phyloP scores from a whole-genome alignment of 768 basidiomycete genomes.

The Inosperma sp. region DNA sequence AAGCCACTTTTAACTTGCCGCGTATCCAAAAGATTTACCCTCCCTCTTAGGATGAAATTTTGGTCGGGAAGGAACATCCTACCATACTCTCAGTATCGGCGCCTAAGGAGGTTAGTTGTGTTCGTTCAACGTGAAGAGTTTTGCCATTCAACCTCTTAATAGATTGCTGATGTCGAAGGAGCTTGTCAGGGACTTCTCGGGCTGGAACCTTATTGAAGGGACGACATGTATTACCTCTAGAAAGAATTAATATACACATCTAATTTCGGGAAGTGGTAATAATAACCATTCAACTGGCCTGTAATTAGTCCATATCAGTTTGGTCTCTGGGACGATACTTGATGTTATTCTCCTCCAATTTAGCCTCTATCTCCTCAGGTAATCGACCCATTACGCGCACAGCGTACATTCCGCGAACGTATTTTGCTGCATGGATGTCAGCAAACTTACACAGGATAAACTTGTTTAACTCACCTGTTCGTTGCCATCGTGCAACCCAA shows the following conservation, averaged over 20 bases:
- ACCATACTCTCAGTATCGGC: slow-evolving; percentile 64
- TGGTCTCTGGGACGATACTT: slow-evolving; percentile 84
- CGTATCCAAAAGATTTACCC: background rate
- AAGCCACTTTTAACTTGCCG: slow-evolving; percentile 6
- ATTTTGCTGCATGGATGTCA: slow-evolving; percentile 59
- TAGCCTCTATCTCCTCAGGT: slow-evolving; percentile 80
- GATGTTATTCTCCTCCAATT: slow-evolving; percentile 71
- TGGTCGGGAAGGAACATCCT: slow-evolving; percentile 58
- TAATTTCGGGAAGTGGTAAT: background rate
- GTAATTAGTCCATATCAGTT: slow-evolving; percentile 59
- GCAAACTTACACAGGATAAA: background rate
- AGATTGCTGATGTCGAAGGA: slow-evolving; percentile 74
- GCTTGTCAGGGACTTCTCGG: slow-evolving; percentile 71
- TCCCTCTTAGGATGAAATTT: slow-evolving; percentile 58
- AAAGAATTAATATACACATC: background rate
- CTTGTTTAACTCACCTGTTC: slow-evolving; percentile 61
- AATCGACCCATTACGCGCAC: slow-evolving; percentile 82
- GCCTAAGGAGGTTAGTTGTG: slow-evolving; percentile 69
- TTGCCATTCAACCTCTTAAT: slow-evolving; percentile 1
- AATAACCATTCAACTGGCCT: background rate
- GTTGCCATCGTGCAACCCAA: slow-evolving; percentile 97
- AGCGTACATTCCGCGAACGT: slow-evolving; percentile 89
- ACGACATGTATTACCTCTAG: too few relatives aligned
- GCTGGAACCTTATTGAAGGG: slow-evolving; percentile 44
- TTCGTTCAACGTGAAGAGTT: background rate